Conservation (phyloP, 1,139 yeast genomes). For the Lodderomyces pseudojiufengensis region DNA sequence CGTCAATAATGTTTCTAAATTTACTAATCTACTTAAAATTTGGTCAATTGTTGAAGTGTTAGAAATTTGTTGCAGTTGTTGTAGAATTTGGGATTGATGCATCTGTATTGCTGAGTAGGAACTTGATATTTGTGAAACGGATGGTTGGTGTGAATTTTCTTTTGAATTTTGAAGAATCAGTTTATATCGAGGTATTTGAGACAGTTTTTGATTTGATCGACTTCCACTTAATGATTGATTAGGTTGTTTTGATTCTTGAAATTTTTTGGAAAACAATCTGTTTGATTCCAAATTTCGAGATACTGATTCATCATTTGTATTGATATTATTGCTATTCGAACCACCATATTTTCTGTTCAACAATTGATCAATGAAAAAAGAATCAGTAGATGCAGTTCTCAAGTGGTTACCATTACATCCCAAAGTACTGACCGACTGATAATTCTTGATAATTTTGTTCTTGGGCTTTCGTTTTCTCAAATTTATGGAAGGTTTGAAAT, state of each 20-base stretch:
- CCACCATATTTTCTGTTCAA: constrained; percentile 25
- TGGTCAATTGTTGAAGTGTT: constrained; percentile 4
- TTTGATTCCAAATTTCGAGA: not conserved
- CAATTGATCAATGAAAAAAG: constrained; percentile 31
- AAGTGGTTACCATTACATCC: constrained; percentile 18
- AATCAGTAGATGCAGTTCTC: constrained; percentile 36
- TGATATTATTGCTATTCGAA: not conserved
- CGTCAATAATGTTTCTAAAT: constrained; percentile 15
- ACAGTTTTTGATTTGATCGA: not conserved
- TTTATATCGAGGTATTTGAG: not conserved
- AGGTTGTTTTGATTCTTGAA: constrained; percentile 2
- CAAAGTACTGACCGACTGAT: constrained; percentile 29
- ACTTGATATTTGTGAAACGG: not conserved
- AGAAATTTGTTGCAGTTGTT: not conserved
- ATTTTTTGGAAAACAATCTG: constrained; percentile 2
- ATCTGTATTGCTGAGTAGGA: not conserved
- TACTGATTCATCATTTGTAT: not conserved
- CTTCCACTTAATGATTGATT: no score
- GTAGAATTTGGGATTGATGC: constrained; percentile 1
- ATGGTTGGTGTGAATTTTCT: not conserved
- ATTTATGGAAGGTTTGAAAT: no score
- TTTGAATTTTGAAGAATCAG: not conserved
- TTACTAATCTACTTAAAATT: constrained; percentile 9
- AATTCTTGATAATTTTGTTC: constrained; percentile 7
- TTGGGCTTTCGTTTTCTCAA: no score